These are phyloP conservation scores for Cryphonectria nitschkei DNA, from an alignment of 2,329 filamentous ascomycete genomes.

Conservation along the genomic window DNA sequence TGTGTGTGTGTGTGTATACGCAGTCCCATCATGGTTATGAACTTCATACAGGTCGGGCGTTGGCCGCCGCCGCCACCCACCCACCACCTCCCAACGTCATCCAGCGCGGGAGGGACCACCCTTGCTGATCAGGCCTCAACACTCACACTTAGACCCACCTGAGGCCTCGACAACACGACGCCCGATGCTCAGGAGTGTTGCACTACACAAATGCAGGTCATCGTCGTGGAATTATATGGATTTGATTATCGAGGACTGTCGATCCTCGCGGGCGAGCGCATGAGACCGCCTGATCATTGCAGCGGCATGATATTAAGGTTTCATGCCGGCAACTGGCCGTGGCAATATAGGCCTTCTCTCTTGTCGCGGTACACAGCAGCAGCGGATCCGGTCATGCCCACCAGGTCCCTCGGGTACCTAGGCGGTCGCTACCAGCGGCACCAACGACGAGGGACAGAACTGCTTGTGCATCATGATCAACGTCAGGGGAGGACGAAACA, in stretches of 20 bases:
- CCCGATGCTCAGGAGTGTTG: constrained; percentile 11
- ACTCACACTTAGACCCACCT: constrained; percentile 7
- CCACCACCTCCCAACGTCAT: constrained; percentile 3
- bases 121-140: constrained; percentile 29
- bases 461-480: too few relatives aligned
- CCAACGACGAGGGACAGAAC: constrained; percentile 6
- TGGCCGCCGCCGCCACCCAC: background rate
- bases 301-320: constrained; percentile 4
- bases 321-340: constrained; percentile 8
- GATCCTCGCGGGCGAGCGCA: constrained; percentile 21
- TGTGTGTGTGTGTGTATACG: too few relatives aligned
- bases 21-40: background rate
- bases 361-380: background rate
- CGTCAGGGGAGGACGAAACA: too few relatives aligned
- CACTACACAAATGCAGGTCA: constrained; percentile 17
- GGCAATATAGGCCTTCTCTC: background rate
- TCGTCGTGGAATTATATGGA: constrained; percentile 13
- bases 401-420: background rate
- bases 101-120: constrained; percentile 9
- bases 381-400: background rate
- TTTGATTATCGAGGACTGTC: constrained; percentile 14
- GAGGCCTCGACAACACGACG: constrained; percentile 17
- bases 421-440: constrained; percentile 9
- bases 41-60: constrained; percentile 14
- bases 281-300: background rate